Conservation (phyloP, 495 filamentous ascomycete species). For the Aspergillus bridgeri region DNA sequence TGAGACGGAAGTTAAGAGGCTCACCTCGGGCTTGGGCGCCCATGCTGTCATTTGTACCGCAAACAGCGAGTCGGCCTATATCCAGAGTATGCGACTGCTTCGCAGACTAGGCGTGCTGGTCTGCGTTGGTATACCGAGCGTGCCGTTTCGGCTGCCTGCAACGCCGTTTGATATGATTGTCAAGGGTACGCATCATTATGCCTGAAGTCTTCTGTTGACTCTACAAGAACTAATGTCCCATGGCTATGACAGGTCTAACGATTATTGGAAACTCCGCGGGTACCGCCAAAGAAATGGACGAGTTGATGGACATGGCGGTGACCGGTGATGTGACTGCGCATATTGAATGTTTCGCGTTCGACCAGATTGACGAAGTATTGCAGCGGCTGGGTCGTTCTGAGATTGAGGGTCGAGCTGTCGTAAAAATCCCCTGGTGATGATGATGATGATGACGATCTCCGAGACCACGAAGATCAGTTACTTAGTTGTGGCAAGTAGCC, state of each 20-base stretch:
- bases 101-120: conserved; percentile 41
- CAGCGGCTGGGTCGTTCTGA: conserved; percentile 37
- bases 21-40: conserved; percentile 36
- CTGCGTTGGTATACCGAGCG: conserved; percentile 42
- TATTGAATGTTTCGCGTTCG: conserved; percentile 39
- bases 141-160: conserved; percentile 34
- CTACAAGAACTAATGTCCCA: not conserved
- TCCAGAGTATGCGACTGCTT: conserved; percentile 37
- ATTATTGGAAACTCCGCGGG: conserved; percentile 43
- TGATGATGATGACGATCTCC: too few species aligned
- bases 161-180: conserved; percentile 46
- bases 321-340: conserved; percentile 36
- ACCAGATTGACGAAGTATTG: conserved; percentile 40
- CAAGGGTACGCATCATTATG: conserved; percentile 21
- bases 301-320: conserved; percentile 39
- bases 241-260: conserved; percentile 27
- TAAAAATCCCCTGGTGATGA: conserved; percentile 35
- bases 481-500: too few species aligned
- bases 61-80: conserved; percentile 37
- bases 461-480: too few species aligned
- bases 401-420: conserved; percentile 40
- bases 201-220: not conserved
- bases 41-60: conserved; percentile 46
- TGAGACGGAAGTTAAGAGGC: conserved; percentile 28
- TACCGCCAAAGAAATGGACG: conserved; percentile 38